A percentile compares a stretch with the other conserved stretches of the same genome.
These are phyloP conservation scores for Venustampulla echinocandica DNA, from an alignment of 495 filamentous ascomycete species.

Conservation along the genomic window DNA sequence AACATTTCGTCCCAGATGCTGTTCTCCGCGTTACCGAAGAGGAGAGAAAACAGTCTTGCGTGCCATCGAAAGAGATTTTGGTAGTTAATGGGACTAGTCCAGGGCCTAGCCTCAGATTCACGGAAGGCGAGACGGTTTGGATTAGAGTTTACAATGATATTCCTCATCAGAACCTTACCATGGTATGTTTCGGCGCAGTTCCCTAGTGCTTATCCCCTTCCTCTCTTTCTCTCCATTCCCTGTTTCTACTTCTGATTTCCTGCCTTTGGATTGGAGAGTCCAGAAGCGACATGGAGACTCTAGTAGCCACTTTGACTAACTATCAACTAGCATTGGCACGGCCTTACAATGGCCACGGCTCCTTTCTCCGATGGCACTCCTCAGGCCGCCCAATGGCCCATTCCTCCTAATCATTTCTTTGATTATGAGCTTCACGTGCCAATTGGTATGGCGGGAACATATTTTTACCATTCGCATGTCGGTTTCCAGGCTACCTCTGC, in stretches of 20 bases:
- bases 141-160: conserved; percentile 54
- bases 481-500: conserved; percentile 46
- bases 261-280: neutral
- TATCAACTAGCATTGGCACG: conserved; percentile 51
- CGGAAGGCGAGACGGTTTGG: conserved; percentile 43
- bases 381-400: conserved; percentile 47
- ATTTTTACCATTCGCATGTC: conserved; percentile 55
- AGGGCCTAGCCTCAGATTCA: conserved; percentile 39
- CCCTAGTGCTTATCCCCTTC: neutral
- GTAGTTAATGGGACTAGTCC: conserved; percentile 47
- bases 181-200: conserved; percentile 33
- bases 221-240: neutral
- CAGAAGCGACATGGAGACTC: neutral
- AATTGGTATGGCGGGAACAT: conserved; percentile 42
- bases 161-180: conserved; percentile 41
- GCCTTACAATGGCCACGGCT: conserved; percentile 42
- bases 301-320: neutral
- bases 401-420: conserved; percentile 49
- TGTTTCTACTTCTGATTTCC: neutral
- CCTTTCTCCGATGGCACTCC: conserved; percentile 51
- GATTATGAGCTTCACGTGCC: conserved; percentile 50
- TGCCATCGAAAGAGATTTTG: conserved; percentile 30
- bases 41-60: conserved; percentile 34
- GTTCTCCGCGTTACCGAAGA: conserved; percentile 36
- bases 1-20: conserved; percentile 40